Conservation (phyloP, 2,329 filamentous ascomycete species). For the Ophiosphaerella narmari region DNA sequence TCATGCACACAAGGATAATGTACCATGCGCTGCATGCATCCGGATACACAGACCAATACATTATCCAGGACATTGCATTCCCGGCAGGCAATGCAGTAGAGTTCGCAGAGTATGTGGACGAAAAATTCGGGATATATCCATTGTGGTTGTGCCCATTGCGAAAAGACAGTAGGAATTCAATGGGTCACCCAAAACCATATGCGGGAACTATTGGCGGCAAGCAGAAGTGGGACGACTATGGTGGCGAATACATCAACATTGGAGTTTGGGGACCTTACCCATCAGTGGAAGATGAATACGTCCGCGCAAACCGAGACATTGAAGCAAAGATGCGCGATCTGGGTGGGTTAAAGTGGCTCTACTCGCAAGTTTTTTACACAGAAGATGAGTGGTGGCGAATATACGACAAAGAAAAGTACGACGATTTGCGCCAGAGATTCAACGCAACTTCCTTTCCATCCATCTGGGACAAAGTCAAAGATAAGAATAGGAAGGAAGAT, state of each 20-base stretch:
- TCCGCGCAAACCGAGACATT: slow-evolving; percentile 70
- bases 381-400: slow-evolving; percentile 70
- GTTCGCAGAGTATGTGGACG: slow-evolving; percentile 58
- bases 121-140: slow-evolving; percentile 57
- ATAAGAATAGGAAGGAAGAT: slow-evolving; percentile 38
- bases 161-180: slow-evolving; percentile 35
- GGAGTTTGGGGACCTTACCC: slow-evolving; percentile 79
- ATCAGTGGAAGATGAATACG: slow-evolving; percentile 60
- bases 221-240: slow-evolving; percentile 8
- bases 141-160: slow-evolving; percentile 62
- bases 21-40: slow-evolving; percentile 66
- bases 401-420: slow-evolving; percentile 66
- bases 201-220: slow-evolving; percentile 7
- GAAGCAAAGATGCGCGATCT: slow-evolving; percentile 71
- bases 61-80: slow-evolving; percentile 67
- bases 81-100: slow-evolving; percentile 56
- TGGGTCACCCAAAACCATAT: slow-evolving; percentile 32
- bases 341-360: slow-evolving; percentile 83
- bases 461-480: slow-evolving; percentile 69
- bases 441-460: slow-evolving; percentile 64
- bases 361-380: slow-evolving; percentile 84
- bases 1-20: slow-evolving; percentile 66
- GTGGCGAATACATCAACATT: slow-evolving; percentile 44
- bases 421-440: slow-evolving; percentile 66
- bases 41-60: slow-evolving; percentile 58